Base-by-base conservation (phyloP, 352 stramenopile genomes). In the Vaucheria bursata region DNA sequence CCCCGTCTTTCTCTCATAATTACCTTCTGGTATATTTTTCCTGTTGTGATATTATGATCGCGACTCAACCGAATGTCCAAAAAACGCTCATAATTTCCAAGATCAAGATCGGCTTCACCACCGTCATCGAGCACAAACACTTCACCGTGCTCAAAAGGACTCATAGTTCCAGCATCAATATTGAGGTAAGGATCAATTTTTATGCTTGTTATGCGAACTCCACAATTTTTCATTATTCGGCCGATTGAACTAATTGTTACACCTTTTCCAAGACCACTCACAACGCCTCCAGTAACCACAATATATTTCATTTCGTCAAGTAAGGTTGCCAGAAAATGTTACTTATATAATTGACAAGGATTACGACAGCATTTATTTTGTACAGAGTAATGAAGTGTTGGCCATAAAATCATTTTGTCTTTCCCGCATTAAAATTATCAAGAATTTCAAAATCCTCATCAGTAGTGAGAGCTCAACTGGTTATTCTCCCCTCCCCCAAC, bases 121-220 rank as follows among this genome's bases (percentile, higher is more conserved):
- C 95, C 95, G 86, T 99, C 95, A 84, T 98, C 90, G 18, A 98
- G 90, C 64, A 98, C 95, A 84, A 98, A 99, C 25, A 96, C 92
- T 78, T 98, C 93, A 40, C 94, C 94, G 85, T 97, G 94, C 84
- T 85, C 78, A 78, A 96, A 97, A 0, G 95, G 95, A 6, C 88
- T 95, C 95, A 98, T 98, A 36, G 95, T 98, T 40, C 95, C 95
- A 37, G 95, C 95, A 83, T 98, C 93, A 75, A 88, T 95, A 86
- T 97, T 97, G 2, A 65, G 67, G 88, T 99, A 99, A 52, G 96
- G 96, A 86, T 99, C 95, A 85, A 99, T 98, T 88, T 99, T 99
- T 84, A 99, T 92, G 35, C 92, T 86, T 49, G 96, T 98, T 65
- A 98, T 95, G 75, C 89, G 88, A 75, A 98, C 87, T 2, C 93